Conservation (phyloP, 495 filamentous ascomycete genomes). For the Sabuloglossum arenarium region DNA sequence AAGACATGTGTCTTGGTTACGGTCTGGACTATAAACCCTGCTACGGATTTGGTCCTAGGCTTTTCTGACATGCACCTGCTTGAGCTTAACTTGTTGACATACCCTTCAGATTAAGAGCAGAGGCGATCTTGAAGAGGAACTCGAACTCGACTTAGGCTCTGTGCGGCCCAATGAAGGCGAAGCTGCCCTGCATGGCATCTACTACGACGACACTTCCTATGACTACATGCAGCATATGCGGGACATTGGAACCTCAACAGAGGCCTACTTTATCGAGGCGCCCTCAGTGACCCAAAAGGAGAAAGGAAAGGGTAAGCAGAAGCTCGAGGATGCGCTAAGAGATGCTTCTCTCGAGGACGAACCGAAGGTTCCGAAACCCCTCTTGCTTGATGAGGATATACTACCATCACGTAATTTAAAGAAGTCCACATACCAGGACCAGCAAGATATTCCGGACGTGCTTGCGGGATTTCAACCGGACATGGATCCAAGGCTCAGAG, state of each 20-base stretch:
- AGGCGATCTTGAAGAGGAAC: conserved; percentile 54
- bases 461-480: conserved; percentile 89
- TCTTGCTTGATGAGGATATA: conserved; percentile 43
- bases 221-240: conserved; percentile 99
- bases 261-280: conserved; percentile 62
- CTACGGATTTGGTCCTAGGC: not conserved
- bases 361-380: conserved; percentile 12
- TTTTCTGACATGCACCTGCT: not conserved
- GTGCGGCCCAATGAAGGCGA: conserved; percentile 86
- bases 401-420: conserved; percentile 49
- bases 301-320: conserved; percentile 46
- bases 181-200: conserved; percentile 83
- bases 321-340: conserved; percentile 64
- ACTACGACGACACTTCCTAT: conserved; percentile 74
- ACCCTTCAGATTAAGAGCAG: conserved; percentile 33
- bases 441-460: conserved; percentile 79
- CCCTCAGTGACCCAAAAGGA: conserved; percentile 32
- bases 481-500: conserved; percentile 88
- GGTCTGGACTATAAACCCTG: not conserved
- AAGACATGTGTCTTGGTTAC: not conserved
- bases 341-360: conserved; percentile 37
- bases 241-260: conserved; percentile 44
- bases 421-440: conserved; percentile 68
- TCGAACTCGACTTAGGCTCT: conserved; percentile 32
- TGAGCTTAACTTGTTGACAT: conserved; percentile 4